Evolutionary conservation across 805 yeast species (phyloP), one percentile per base, ranked within the genome.

Genomic region (Saturnispora ahearnii): DNA sequence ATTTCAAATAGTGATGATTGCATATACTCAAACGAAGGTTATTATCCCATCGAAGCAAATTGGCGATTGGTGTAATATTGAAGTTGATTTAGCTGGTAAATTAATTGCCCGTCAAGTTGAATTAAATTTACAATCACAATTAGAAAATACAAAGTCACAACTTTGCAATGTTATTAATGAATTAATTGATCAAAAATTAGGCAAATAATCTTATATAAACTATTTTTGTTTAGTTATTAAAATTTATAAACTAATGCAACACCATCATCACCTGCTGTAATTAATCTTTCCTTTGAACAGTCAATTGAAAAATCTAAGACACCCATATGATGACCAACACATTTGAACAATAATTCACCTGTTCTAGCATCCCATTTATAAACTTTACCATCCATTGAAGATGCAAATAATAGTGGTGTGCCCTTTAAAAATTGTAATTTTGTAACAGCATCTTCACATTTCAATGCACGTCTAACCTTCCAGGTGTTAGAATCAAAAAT

Each of bases 181-280:
- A 47, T 58, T 80, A 15, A 69, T 81, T 28, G 79, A 74, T 30
- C 65, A 66, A 38, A 75, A 73, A 50, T 56, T 78, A 42, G 50
- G 43, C 13, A 43, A 33, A 11, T 41, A 28, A 28, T 26, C 11
- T 41, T 28, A 13, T 18, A 7, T 26, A 26, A 3, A 26, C 9
- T 26, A 26, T 13, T 18, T 29, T 29, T 18, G 8, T 18, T 22
- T 13, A 36, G 10, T 22, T 36, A 36, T 18, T 36, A 18, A 36
- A 36, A 36, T 36, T 36, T 36, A 58, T 81, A 89, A 10, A 91
- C 78, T 55, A 91, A 71, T 11, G 95, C 79, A 31, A 93, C 96
- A 57, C 96, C 96, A 66, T 93, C 99, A 65, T 93, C 99, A 55
- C 97, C 97, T 12, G 96, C 99, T 21, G 97, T 87, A 34, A 89